Conservation (phyloP, 768 basidiomycete genomes). For the Saitozyma podzolica region DNA sequence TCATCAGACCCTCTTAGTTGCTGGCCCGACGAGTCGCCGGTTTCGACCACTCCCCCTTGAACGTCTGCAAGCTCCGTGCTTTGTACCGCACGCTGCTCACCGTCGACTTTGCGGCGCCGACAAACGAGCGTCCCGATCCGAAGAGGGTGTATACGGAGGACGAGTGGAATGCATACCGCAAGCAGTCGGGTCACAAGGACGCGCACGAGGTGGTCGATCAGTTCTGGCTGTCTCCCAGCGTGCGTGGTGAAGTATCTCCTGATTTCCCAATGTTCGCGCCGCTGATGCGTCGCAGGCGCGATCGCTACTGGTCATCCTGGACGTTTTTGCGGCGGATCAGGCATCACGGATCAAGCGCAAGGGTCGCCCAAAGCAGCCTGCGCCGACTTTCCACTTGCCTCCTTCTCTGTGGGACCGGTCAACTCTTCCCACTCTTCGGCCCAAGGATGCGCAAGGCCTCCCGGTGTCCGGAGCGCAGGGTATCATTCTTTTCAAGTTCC, state of each 20-base stretch:
- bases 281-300: slow-evolving; percentile 25
- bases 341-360: slow-evolving; percentile 24
- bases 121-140: slow-evolving; percentile 38
- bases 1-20: slow-evolving; percentile 19
- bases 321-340: slow-evolving; percentile 35
- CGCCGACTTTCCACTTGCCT: slow-evolving; percentile 42
- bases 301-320: slow-evolving; percentile 32
- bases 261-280: background rate
- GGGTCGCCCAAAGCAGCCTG: slow-evolving; percentile 39
- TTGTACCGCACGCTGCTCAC: slow-evolving; percentile 46
- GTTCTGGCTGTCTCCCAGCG: slow-evolving; percentile 37
- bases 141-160: slow-evolving; percentile 37
- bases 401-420: slow-evolving; percentile 31
- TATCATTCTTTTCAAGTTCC: slow-evolving; percentile 43
- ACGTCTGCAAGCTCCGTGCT: slow-evolving; percentile 35
- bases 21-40: slow-evolving; percentile 38
- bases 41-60: slow-evolving; percentile 42
- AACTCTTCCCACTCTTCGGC: slow-evolving; percentile 31
- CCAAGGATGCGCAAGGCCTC: slow-evolving; percentile 34
- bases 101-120: slow-evolving; percentile 41
- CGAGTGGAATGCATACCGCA: slow-evolving; percentile 44
- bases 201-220: slow-evolving; percentile 43
- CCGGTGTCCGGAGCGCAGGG: slow-evolving; percentile 31
- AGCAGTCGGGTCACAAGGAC: slow-evolving; percentile 17
- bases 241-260: slow-evolving; percentile 11